Conservation (phyloP, 1,139 yeast genomes). For the Pichia sp. region DNA sequence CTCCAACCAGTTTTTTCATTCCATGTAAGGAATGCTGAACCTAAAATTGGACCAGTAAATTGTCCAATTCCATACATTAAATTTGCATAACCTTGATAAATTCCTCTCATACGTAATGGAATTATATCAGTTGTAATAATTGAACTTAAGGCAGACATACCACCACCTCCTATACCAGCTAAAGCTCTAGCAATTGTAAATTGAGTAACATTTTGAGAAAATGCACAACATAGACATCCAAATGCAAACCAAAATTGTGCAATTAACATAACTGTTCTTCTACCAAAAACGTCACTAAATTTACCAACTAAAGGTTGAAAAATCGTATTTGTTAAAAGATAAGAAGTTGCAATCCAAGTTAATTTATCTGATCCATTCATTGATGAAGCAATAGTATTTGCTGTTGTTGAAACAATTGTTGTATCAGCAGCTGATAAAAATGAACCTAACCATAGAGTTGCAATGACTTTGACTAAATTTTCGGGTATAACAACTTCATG, state of each 20-base stretch:
- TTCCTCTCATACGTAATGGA: slow-evolving; percentile 29
- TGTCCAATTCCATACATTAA: slow-evolving; percentile 37
- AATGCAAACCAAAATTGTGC: slow-evolving; percentile 42
- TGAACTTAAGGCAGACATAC: slow-evolving; percentile 30
- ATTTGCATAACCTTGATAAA: slow-evolving; percentile 34
- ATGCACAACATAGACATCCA: slow-evolving; percentile 29
- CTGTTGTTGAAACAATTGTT: slow-evolving; percentile 35
- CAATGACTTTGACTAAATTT: slow-evolving; percentile 22
- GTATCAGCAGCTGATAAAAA: slow-evolving; percentile 33
- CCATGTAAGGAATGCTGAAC: slow-evolving; percentile 33
- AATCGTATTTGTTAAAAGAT: slow-evolving; percentile 50
- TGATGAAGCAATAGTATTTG: slow-evolving; percentile 32
- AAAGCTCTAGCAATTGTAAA: slow-evolving; percentile 29
- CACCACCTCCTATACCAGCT: slow-evolving; percentile 34
- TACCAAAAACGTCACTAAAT: slow-evolving; percentile 53
- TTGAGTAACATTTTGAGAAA: slow-evolving; percentile 24
- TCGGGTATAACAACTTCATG: slow-evolving; percentile 22
- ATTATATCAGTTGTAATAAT: slow-evolving; percentile 32
- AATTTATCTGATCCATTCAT: slow-evolving; percentile 34
- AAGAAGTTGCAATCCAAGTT: slow-evolving; percentile 39
- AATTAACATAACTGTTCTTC: slow-evolving; percentile 29
- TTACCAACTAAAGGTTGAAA: slow-evolving; percentile 81
- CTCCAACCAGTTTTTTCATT: slow-evolving; percentile 35
- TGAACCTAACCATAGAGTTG: slow-evolving; percentile 32
- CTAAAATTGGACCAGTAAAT: slow-evolving; percentile 38